Base-by-base conservation (phyloP, 768 basidiomycete species). In the Boletus sp. region DNA sequence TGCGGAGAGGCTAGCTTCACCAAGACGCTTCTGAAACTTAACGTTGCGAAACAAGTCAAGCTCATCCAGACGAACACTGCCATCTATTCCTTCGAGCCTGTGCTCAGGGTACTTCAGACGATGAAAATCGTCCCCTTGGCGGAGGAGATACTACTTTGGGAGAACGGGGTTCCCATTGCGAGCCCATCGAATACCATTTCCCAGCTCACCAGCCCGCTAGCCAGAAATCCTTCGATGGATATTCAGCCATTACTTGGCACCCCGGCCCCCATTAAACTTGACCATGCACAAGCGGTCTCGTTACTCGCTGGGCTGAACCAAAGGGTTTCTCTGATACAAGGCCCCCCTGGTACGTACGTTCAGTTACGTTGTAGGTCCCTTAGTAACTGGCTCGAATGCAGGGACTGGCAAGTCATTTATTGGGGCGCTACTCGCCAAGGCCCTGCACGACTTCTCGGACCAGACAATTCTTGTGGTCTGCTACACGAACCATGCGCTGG, bases 351-450 rank as follows among this genome's bases (percentile, higher is more conserved):
- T 86, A 68, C 20, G 77, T 67, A 39, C 14, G n/a, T 39, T 37
- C 20, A 3, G 11, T 24, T n/a, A 20, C 24, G 2, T 41, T 36
- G 5, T 6, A 4, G 6, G 7, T 15, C 32, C 15, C 14, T 2
- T 30, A 8, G 12, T 55, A 24, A 57, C 33, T 10, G 17, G 20
- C 17, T 24, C 7, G 14, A 5, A 24, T 42, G 39, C 9, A 88
- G 87, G 87, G 1, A 89, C 87, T 0, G 87, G 87, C 2, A 89
- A 89, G 58, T 87, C 85, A 0, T 87, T 87, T 61, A 83, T 89
- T 28, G 87, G 87, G 0, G 83, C 84, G 0, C 70, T 88, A 0
- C 69, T 88, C 1, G 84, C 83, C 0, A 88, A 87, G 58, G 71
- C 78, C 7, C 65, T 87, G 5, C 78, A 87, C 47, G 77, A 81